phyloP scores from a whole-genome alignment of 1,139 yeast genomes.

The Taphrina communis region DNA sequence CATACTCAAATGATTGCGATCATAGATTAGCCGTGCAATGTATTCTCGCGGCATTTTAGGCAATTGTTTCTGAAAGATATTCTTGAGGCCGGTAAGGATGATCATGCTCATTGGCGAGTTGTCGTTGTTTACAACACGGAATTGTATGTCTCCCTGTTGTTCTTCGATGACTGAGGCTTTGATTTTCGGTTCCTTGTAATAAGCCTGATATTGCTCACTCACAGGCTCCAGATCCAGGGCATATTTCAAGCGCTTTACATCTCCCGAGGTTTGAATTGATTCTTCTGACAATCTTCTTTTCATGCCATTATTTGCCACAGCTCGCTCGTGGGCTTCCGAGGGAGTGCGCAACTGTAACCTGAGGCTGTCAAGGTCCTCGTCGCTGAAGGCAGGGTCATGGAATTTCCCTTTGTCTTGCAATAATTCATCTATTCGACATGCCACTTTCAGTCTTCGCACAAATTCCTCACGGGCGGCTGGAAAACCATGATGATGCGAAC shows the following conservation, averaged over 20 bases:
- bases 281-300: constrained; percentile 17
- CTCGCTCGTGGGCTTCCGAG: background rate
- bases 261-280: background rate
- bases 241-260: constrained; percentile 19
- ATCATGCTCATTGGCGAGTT: constrained; percentile 84
- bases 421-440: constrained; percentile 39
- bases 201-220: background rate
- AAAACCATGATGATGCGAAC: constrained; percentile 24
- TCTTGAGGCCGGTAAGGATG: constrained; percentile 91
- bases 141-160: constrained; percentile 86
- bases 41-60: constrained; percentile 99
- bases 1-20: constrained; percentile 89
- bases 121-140: constrained; percentile 94
- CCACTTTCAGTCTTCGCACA: constrained; percentile 39
- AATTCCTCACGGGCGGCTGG: constrained; percentile 32
- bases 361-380: constrained; percentile 41
- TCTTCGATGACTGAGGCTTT: constrained; percentile 94
- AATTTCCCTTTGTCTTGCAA: constrained; percentile 39
- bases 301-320: background rate
- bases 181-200: constrained; percentile 55
- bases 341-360: constrained; percentile 22
- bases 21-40: constrained; percentile 91
- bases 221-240: constrained; percentile 20
- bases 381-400: constrained; percentile 31
- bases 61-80: constrained; percentile 93